A percentile compares a stretch with the other conserved stretches of the same genome.
Evolutionary conservation across 176 grass and related monocot species (phyloP).

Genomic region (Raddia guianensis): DNA sequence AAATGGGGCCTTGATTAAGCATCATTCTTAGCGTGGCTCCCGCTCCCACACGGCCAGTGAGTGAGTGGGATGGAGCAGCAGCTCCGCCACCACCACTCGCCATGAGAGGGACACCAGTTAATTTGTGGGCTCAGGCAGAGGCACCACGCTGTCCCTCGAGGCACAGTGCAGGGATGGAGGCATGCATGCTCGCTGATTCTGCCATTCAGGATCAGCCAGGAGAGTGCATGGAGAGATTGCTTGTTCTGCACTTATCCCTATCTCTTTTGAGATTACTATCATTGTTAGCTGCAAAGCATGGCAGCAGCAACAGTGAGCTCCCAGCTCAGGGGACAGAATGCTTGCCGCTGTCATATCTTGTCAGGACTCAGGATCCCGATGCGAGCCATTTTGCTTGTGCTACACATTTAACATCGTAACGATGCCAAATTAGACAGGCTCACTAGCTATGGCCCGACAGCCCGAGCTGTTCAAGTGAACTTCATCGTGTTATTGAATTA

Average conservation of each 20-base stretch:
- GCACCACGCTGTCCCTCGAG: too few species aligned
- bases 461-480: too few species aligned
- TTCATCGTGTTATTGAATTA: too few species aligned
- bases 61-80: not conserved
- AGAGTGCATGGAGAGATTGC: slow-evolving; percentile 14
- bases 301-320: not conserved
- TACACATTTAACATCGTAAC: not conserved
- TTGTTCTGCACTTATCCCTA: slow-evolving; percentile 54
- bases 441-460: not conserved
- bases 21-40: not conserved
- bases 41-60: not conserved
- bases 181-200: not conserved
- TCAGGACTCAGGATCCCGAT: slow-evolving; percentile 28
- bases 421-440: not conserved
- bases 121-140: not conserved
- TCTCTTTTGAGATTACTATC: not conserved
- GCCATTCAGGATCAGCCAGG: not conserved
- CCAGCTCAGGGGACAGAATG: slow-evolving; percentile 29
- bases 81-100: not conserved
- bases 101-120: not conserved
- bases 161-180: not conserved
- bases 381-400: slow-evolving; percentile 38
- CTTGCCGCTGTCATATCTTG: not conserved
- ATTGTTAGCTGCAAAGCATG: not conserved
- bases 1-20: not conserved